Conservation (phyloP, 306 rosid genomes). For the Mimosa bimucronata region DNA sequence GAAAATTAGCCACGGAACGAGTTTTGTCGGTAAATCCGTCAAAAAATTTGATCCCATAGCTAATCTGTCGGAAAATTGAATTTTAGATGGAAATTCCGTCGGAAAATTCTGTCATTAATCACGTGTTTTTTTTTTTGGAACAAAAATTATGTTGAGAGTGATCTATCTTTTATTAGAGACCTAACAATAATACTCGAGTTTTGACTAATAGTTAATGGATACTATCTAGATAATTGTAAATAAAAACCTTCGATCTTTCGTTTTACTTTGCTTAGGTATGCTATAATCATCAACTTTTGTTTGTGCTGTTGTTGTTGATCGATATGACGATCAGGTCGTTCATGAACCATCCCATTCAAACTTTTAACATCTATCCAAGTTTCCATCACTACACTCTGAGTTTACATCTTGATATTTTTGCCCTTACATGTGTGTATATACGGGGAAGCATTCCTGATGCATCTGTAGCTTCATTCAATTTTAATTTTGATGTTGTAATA, state of each 20-base stretch:
- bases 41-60: too few relatives aligned
- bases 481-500: too few relatives aligned
- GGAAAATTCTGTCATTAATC: too few relatives aligned
- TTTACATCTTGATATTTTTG: constrained; percentile 21
- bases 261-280: constrained; percentile 37
- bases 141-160: neutral
- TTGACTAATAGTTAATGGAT: neutral
- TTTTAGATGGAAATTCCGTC: too few relatives aligned
- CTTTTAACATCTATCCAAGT: constrained; percentile 34
- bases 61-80: too few relatives aligned
- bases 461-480: too few relatives aligned
- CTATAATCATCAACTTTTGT: constrained; percentile 42
- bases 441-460: too few relatives aligned
- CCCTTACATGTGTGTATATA: neutral
- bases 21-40: too few relatives aligned
- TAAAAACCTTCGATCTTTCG: neutral
- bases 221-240: neutral
- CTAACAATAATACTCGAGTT: neutral
- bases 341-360: constrained; percentile 49
- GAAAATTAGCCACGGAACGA: too few relatives aligned
- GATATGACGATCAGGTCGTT: constrained; percentile 36
- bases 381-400: constrained; percentile 13
- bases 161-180: too few relatives aligned
- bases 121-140: too few relatives aligned
- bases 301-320: constrained; percentile 40